Percentiles rank a stretch among this genome's conserved stretches.
phyloP scores from a whole-genome alignment of 164 flowering plant genomes.

The Taxillus chinensis region DNA sequence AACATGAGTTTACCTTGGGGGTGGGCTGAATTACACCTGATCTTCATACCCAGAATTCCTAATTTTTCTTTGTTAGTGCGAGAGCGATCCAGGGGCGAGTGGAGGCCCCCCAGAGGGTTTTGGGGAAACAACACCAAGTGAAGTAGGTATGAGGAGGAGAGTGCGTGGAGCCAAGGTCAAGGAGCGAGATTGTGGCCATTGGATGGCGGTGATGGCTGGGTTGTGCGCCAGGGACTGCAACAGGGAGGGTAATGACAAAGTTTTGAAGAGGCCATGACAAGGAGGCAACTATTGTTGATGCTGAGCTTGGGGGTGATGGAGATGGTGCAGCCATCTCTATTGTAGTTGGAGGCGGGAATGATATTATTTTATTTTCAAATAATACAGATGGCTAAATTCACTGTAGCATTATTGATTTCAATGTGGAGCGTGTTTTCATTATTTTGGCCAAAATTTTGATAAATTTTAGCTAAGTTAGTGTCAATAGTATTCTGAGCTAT shows the following conservation, averaged over 20 bases:
- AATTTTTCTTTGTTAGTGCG: conserved; percentile 13
- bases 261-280: neutral
- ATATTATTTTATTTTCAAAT: no score
- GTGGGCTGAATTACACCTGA: conserved; percentile 3
- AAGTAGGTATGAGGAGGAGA: conserved; percentile 18
- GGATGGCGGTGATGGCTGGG: conserved; percentile 64
- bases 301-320: conserved; percentile 8
- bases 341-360: conserved; percentile 50
- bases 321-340: conserved; percentile 29
- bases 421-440: no score
- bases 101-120: conserved; percentile 12
- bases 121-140: conserved; percentile 28
- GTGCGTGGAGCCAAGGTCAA: conserved; percentile 19
- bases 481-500: no score
- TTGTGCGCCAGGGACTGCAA: conserved; percentile 26
- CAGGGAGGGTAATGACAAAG: neutral
- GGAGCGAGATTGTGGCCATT: conserved; percentile 16
- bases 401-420: no score
- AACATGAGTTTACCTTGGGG: conserved; percentile 31
- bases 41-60: conserved; percentile 22
- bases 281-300: conserved; percentile 1
- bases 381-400: no score
- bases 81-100: conserved; percentile 2
- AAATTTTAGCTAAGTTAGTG: no score
- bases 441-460: no score